Percentiles rank a stretch among this genome's conserved stretches.
phyloP scores from a whole-genome alignment of 768 basidiomycete species.

The Cubamyces lactineus region DNA sequence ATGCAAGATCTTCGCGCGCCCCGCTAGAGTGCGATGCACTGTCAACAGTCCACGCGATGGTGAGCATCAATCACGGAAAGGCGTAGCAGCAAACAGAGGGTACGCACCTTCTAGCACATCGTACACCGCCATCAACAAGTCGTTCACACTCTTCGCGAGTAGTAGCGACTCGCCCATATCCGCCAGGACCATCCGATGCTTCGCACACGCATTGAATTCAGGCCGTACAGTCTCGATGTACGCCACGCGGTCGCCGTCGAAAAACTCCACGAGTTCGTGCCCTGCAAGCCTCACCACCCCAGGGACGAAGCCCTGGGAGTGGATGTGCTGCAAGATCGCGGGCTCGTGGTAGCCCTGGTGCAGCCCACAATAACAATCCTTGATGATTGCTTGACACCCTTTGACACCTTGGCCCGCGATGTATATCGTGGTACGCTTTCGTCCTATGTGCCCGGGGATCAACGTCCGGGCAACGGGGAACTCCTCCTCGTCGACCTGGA shows the following conservation, averaged over 20 bases:
- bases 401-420: neutral
- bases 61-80: neutral
- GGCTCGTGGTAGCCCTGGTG: neutral
- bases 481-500: neutral
- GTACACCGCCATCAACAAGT: constrained; percentile 21
- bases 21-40: constrained; percentile 15
- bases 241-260: neutral
- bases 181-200: constrained; percentile 12
- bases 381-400: neutral
- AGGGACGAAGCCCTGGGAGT: neutral
- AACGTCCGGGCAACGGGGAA: neutral
- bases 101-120: constrained; percentile 18
- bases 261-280: neutral
- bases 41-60: too few relatives aligned
- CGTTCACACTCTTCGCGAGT: constrained; percentile 13
- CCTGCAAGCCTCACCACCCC: constrained; percentile 5
- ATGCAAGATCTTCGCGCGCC: constrained; percentile 4
- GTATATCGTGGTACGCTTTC: neutral
- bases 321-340: constrained; percentile 7
- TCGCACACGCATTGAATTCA: neutral
- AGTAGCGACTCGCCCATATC: constrained; percentile 6
- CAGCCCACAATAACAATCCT: neutral
- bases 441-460: neutral
- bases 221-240: neutral
- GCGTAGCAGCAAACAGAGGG: neutral